Conservation (phyloP, 495 filamentous ascomycete genomes). For the Amorphotheca resinae region DNA sequence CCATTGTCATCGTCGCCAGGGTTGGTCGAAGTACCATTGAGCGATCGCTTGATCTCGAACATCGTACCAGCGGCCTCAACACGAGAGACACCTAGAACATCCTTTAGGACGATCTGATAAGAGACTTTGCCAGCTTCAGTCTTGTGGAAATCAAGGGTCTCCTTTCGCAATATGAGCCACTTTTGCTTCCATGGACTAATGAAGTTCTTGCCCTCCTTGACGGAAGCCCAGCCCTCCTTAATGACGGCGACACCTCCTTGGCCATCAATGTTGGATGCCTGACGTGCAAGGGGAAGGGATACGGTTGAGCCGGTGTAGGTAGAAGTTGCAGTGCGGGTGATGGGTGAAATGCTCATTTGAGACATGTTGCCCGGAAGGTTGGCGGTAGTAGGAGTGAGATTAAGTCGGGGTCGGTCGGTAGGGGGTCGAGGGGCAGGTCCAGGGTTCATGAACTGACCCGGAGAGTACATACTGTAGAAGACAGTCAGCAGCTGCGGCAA, state of each 20-base stretch:
- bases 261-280: conserved; percentile 47
- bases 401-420: conserved; percentile 67
- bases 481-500: conserved; percentile 1
- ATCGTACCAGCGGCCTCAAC: conserved; percentile 79
- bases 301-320: conserved; percentile 57
- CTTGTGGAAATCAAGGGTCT: conserved; percentile 85
- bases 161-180: conserved; percentile 78
- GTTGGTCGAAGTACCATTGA: conserved; percentile 47
- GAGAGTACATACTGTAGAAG: conserved; percentile 44
- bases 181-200: conserved; percentile 74
- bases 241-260: conserved; percentile 55
- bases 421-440: conserved; percentile 88
- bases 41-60: conserved; percentile 77
- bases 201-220: conserved; percentile 86
- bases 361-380: conserved; percentile 70
- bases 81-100: conserved; percentile 72
- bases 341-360: conserved; percentile 55
- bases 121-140: conserved; percentile 71
- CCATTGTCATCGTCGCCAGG: conserved; percentile 59
- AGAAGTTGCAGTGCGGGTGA: conserved; percentile 38
- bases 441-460: conserved; percentile 87
- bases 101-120: conserved; percentile 65
- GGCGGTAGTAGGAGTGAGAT: conserved; percentile 53
- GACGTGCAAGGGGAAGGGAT: conserved; percentile 49
- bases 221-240: conserved; percentile 72